Conservation (phyloP, 495 filamentous ascomycete genomes). For the Podospora comata region DNA sequence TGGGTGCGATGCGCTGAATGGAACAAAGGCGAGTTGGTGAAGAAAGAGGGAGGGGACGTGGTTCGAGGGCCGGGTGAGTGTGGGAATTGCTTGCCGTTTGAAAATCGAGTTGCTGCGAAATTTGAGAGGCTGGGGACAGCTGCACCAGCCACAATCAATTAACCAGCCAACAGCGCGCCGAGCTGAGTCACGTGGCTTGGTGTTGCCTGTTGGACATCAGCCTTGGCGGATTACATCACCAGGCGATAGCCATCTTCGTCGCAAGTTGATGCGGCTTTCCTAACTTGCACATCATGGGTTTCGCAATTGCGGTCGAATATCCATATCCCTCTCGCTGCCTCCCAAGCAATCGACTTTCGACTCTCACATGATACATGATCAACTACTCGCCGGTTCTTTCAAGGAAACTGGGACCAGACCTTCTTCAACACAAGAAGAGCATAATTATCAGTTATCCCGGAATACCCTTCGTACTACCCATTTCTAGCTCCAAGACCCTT, state of each 20-base stretch:
- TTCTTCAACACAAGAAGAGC: too few species aligned
- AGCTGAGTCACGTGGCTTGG: constrained; percentile 22
- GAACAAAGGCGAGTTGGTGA: constrained; percentile 16
- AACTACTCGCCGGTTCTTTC: too few species aligned
- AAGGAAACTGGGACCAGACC: too few species aligned
- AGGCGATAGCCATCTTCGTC: neutral
- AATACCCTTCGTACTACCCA: too few species aligned
- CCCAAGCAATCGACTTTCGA: too few species aligned
- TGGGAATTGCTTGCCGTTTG: constrained; percentile 10
- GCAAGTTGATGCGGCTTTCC: too few species aligned
- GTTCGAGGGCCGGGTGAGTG: constrained; percentile 11
- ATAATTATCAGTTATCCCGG: too few species aligned
- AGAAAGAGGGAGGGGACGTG: constrained; percentile 18
- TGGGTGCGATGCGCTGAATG: constrained; percentile 26
- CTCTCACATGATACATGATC: too few species aligned
- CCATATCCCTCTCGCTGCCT: too few species aligned
- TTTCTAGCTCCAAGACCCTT: neutral
- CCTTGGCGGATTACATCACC: constrained; percentile 11
- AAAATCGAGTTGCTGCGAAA: constrained; percentile 28
- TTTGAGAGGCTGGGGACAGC: constrained; percentile 34
- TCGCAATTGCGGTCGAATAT: too few species aligned
- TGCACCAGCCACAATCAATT: constrained; percentile 28
- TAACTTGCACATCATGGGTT: too few species aligned
- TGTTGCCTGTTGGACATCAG: neutral
- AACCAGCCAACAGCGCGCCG: neutral